Evolutionary conservation across 73 alveolate species (phyloP), one percentile per base, ranked within the genome.

Genomic region (Effrenium voratum): DNA sequence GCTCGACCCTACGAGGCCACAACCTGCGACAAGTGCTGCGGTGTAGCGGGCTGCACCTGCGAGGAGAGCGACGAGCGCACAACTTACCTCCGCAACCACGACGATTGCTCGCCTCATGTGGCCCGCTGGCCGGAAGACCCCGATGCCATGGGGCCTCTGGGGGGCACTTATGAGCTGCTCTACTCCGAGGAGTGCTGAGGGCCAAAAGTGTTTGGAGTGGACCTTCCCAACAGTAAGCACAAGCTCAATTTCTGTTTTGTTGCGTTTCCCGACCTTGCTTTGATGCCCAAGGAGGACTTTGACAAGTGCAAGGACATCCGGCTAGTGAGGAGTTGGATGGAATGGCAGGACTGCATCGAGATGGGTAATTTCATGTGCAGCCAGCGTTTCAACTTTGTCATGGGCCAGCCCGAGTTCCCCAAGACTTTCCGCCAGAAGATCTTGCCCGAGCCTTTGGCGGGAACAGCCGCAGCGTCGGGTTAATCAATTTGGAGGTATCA

Each of bases 101-200:
- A 87, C 68, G 95, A 87, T n/a, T 87, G 95, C 83, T 57, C 95
- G 46, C 84, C 84, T 32, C 36, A 44, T 24, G 95, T 87, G 83
- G 95, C 95, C 32, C 82, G 95, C 32, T 87, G 84, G 82, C 95
- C 95, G 28, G 83, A 60, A 44, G 95, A 87, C 34, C 95, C 95
- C 19, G 68, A 86, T 16, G 83, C 70, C 34, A 2, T 57, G 70
- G 94, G 94, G 26, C 94, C 94, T 19, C 19, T 86, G 66, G 94
- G 94, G 0, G 94, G 94, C 36, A 86, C 84, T 66, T 86, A 86
- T 40, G 82, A 86, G 40, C 45, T 86, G 68, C 70, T 86, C 70
- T 86, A 86, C 94, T 30, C 1, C 36, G 94, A 86, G 94, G n/a
- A n/a, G n/a, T n/a, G n/a, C n/a, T n/a, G n/a, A n/a, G n/a, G n/a